These are phyloP conservation scores for Atkinsonella texensis DNA, from an alignment of 2,329 filamentous ascomycete species.

Conservation along the genomic window DNA sequence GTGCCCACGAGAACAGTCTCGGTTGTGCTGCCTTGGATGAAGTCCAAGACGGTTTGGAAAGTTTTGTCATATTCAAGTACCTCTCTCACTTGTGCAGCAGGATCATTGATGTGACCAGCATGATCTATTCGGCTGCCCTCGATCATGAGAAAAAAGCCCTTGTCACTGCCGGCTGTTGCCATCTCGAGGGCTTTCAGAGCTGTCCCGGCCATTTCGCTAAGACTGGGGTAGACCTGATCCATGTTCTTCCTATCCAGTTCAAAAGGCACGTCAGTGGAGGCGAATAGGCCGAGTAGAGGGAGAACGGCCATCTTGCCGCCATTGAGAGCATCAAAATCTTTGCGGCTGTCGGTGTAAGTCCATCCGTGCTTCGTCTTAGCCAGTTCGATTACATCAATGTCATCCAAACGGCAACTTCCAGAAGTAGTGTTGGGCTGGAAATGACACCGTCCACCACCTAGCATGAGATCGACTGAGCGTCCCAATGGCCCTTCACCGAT, in stretches of 20 bases:
- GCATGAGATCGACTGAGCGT: constrained; percentile 77
- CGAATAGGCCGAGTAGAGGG: constrained; percentile 78
- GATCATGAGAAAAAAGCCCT: constrained; percentile 98
- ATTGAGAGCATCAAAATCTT: constrained; percentile 64
- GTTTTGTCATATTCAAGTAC: constrained; percentile 90
- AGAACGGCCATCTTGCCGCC: constrained; percentile 57
- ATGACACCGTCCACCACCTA: constrained; percentile 87
- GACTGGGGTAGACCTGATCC: constrained; percentile 69
- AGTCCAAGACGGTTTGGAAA: constrained; percentile 73
- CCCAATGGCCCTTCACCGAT: constrained; percentile 80
- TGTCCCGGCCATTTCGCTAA: constrained; percentile 82
- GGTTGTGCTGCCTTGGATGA: constrained; percentile 60
- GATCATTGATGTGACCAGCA: constrained; percentile 77
- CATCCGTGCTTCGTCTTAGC: constrained; percentile 69
- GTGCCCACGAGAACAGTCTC: constrained; percentile 78
- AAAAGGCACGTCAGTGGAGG: constrained; percentile 72
- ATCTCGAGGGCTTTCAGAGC: constrained; percentile 68
- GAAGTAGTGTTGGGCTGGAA: constrained; percentile 74
- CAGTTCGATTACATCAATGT: constrained; percentile 59
- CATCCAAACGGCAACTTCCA: constrained; percentile 73
- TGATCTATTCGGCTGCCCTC: constrained; percentile 95
- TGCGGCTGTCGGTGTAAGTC: constrained; percentile 60
- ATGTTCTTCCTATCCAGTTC: constrained; percentile 80
- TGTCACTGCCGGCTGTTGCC: constrained; percentile 71
- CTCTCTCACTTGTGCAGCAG: constrained; percentile 75